phyloP scores from a whole-genome alignment of 2,329 filamentous ascomycete species.

The Ophiostoma himal-ulmi region DNA sequence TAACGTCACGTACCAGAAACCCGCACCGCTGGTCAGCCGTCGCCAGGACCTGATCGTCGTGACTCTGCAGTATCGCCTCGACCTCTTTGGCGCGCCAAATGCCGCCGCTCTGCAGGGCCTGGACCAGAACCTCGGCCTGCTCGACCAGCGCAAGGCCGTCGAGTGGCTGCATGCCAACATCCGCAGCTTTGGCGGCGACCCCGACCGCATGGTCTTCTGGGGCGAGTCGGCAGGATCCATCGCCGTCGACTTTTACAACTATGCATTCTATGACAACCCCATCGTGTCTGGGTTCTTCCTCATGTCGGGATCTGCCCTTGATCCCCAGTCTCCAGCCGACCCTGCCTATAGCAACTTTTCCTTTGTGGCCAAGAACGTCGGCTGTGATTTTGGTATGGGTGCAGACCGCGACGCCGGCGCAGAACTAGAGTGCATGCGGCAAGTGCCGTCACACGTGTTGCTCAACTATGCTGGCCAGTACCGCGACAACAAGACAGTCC shows the following conservation, averaged over 20 bases:
- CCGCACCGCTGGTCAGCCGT: slow-evolving; percentile 35
- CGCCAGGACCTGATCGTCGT: slow-evolving; percentile 43
- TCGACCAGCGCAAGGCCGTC: slow-evolving; percentile 46
- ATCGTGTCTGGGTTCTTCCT: slow-evolving; percentile 45
- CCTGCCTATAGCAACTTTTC: background rate
- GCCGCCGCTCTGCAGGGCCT: slow-evolving; percentile 24
- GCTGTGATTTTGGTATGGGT: background rate
- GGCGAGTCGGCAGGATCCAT: slow-evolving; percentile 42
- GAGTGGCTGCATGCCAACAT: slow-evolving; percentile 47
- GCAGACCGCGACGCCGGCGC: background rate
- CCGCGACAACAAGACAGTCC: slow-evolving; percentile 34
- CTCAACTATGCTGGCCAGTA: slow-evolving; percentile 31
- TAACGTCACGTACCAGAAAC: background rate
- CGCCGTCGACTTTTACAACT: slow-evolving; percentile 43
- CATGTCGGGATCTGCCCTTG: slow-evolving; percentile 42
- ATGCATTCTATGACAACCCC: slow-evolving; percentile 44
- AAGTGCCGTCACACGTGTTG: background rate
- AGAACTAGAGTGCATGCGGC: background rate
- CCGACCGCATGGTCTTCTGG: slow-evolving; percentile 36
- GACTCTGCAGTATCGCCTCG: slow-evolving; percentile 43
- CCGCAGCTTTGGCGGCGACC: slow-evolving; percentile 42
- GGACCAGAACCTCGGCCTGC: slow-evolving; percentile 40
- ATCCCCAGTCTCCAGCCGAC: slow-evolving; percentile 32
- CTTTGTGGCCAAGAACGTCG: background rate
- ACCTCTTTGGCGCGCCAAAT: slow-evolving; percentile 40